Evolutionary conservation across 2,329 filamentous ascomycete species (phyloP), one percentile per base, ranked within the genome.

Genomic region (Periconia sp.): DNA sequence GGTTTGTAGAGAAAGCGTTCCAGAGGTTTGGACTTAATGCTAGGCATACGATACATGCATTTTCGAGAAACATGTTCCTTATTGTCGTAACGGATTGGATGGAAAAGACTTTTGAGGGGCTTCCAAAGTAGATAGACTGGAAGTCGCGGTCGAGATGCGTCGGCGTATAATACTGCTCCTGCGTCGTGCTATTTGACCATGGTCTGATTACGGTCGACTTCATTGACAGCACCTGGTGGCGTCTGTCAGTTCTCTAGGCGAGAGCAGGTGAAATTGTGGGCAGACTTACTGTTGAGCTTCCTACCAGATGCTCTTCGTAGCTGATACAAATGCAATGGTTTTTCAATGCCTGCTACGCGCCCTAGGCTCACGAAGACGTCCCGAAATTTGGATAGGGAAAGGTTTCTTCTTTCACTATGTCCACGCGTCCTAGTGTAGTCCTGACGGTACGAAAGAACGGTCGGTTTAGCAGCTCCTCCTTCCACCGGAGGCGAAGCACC

Each of bases 331-430:
- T 58, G 43, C 12, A 54, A 40, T 9, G 18, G 30, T 44, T 44
- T 19, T 32, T 58, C 26, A 40, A 58, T 54, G 22, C 50, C 47
- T 16, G 40, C 40, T 43, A 54, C 32, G 43, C 43, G 48, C 12
- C 41, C 50, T 29, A 58, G 48, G 25, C 39, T 39, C 34, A 54
- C 29, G 39, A 58, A 56, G 8, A 49, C 52, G 10, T 54, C 30
- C 10, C 40, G 32, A n/a, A 56, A 56, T 34, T 56, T 58, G 11
- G 21, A 38, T 56, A 58, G 1, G 33, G 41, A 46, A 58, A 58
- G 2, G 41, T 40, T 6, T 50, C 25, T 1, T 47, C 33, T 28
- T 18, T 39, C 29, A 47, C 28, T 37, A 54, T 47, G 10, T 21
- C n/a, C 28, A 16, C 22, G 40, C 52, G 36, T 13, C 44, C 35